A percentile compares a stretch with the other conserved stretches of the same genome.
These are phyloP conservation scores for Setomelanomma holmii DNA, from an alignment of 2,329 filamentous ascomycete genomes.

Conservation along the genomic window DNA sequence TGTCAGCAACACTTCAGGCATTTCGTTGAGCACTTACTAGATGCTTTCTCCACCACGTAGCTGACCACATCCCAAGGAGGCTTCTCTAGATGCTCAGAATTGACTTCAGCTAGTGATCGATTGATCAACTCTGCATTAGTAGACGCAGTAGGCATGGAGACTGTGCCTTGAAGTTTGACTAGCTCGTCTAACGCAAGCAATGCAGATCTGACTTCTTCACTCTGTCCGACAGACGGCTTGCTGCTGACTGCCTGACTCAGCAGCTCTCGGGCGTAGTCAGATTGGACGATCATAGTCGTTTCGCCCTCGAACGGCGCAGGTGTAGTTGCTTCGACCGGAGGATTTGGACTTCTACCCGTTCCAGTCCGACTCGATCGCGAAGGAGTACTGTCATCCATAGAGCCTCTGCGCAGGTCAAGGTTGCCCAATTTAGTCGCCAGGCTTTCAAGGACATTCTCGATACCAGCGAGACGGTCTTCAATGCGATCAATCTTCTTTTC, in stretches of 20 bases:
- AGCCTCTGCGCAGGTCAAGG: slow-evolving; percentile 31
- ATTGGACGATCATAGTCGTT: slow-evolving; percentile 58
- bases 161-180: slow-evolving; percentile 36
- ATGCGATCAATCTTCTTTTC: slow-evolving; percentile 63
- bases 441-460: slow-evolving; percentile 53
- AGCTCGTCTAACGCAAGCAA: slow-evolving; percentile 42
- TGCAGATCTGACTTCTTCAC: slow-evolving; percentile 42
- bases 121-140: slow-evolving; percentile 26
- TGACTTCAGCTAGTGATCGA: slow-evolving; percentile 30
- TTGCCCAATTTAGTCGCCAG: slow-evolving; percentile 41
- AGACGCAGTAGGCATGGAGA: slow-evolving; percentile 16
- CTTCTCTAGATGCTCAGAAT: slow-evolving; percentile 34
- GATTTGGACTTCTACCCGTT: slow-evolving; percentile 14
- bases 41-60: slow-evolving; percentile 32
- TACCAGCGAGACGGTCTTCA: slow-evolving; percentile 57
- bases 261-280: slow-evolving; percentile 55
- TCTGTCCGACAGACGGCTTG: slow-evolving; percentile 42
- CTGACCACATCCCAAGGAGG: slow-evolving; percentile 41
- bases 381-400: slow-evolving; percentile 31
- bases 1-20: background rate
- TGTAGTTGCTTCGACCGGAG: slow-evolving; percentile 33
- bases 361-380: slow-evolving; percentile 29
- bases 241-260: slow-evolving; percentile 50
- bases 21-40: slow-evolving; percentile 28
- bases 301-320: slow-evolving; percentile 56